phyloP scores from a whole-genome alignment of 2,329 filamentous ascomycete genomes.

The Fusarium anguioides region DNA sequence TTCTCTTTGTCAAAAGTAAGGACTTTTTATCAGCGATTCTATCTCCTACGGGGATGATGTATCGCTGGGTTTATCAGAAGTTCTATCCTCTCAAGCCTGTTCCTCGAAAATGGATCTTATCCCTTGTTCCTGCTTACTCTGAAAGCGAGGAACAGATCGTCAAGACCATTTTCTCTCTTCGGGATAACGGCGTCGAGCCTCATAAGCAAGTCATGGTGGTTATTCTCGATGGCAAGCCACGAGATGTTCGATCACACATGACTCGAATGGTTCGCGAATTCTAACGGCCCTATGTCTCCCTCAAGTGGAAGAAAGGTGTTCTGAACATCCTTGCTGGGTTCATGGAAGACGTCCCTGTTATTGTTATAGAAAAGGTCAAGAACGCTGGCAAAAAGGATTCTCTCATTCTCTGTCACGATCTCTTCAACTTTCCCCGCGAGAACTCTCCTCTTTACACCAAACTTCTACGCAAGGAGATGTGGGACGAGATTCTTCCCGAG shows the following conservation, averaged over 20 bases:
- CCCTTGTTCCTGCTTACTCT: constrained; percentile 39
- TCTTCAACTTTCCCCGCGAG: constrained; percentile 35
- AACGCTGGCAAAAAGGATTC: constrained; percentile 41
- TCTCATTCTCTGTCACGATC: constrained; percentile 34
- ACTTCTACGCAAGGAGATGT: constrained; percentile 35
- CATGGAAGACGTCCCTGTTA: constrained; percentile 39
- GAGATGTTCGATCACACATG: constrained; percentile 36
- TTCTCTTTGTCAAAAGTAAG: constrained; percentile 40
- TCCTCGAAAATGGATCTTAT: constrained; percentile 26
- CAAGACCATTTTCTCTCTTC: constrained; percentile 39
- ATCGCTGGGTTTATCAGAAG: background rate
- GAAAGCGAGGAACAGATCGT: constrained; percentile 43
- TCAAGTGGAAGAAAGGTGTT: constrained; percentile 37
- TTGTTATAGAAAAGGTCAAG: constrained; percentile 40
- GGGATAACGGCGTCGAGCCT: constrained; percentile 37
- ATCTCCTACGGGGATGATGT: constrained; percentile 26
- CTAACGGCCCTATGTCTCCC: constrained; percentile 29
- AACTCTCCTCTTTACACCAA: constrained; percentile 35
- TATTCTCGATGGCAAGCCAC: constrained; percentile 33
- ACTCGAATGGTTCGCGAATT: constrained; percentile 28
- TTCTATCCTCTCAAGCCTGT: constrained; percentile 20
- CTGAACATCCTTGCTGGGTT: constrained; percentile 34
- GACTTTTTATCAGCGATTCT: constrained; percentile 35
- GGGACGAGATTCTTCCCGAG: constrained; percentile 26
- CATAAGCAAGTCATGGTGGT: constrained; percentile 41